Evolutionary conservation across 192 early-diverging fungal genomes (phyloP).

Genomic region (Podila verticillata): DNA sequence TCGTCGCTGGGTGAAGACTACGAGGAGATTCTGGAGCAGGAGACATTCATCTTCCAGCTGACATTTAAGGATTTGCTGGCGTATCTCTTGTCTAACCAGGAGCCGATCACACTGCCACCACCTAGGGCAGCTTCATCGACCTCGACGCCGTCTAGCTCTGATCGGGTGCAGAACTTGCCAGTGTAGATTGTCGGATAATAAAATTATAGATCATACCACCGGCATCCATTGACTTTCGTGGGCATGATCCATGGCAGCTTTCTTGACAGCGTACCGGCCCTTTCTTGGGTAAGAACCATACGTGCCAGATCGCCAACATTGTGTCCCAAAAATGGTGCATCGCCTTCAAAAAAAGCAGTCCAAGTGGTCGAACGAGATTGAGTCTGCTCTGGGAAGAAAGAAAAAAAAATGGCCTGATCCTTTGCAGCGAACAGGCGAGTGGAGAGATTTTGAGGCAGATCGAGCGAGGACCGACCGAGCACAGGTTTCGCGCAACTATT

Average conservation of each 20-base stretch:
- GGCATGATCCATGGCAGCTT: not conserved
- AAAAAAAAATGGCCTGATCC: constrained; percentile 2
- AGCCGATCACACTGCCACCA: constrained; percentile 16
- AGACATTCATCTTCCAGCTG: constrained; percentile 37
- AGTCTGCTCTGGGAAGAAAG: not conserved
- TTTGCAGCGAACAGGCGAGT: not conserved
- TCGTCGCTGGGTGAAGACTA: constrained; percentile 25
- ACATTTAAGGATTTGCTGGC: constrained; percentile 24
- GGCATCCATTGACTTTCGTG: no score
- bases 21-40: constrained; percentile 28
- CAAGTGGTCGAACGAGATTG: not conserved
- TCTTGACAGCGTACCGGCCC: not conserved
- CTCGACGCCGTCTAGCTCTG: not conserved
- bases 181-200: constrained; percentile 7
- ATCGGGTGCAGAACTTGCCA: constrained; percentile 18
- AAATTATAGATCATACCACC: not conserved
- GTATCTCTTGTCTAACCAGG: constrained; percentile 36
- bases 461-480: not conserved
- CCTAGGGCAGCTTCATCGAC: not conserved
- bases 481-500: not conserved
- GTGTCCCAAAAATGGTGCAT: not conserved
- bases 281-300: not conserved
- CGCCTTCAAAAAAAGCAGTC: not conserved
- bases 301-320: not conserved
- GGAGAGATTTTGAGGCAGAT: not conserved